Percentiles rank a stretch among this genome's conserved stretches.
phyloP scores from a whole-genome alignment of 306 rosid genomes.

The Urtica urens region DNA sequence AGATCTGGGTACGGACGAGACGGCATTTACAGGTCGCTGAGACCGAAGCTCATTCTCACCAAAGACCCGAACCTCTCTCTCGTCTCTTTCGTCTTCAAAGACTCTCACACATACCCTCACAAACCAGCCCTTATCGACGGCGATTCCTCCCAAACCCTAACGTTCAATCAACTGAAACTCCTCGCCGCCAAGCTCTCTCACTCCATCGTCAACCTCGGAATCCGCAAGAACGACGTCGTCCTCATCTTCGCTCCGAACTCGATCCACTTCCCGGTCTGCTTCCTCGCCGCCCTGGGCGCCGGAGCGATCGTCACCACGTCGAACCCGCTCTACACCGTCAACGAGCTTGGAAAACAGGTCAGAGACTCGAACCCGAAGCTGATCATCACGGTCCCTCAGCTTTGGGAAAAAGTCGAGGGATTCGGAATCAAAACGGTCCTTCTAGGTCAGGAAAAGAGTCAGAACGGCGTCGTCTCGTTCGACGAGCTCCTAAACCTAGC shows the following conservation, averaged over 20 bases:
- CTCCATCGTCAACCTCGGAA: slow-evolving; percentile 36
- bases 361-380: slow-evolving; percentile 64
- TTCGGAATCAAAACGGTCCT: slow-evolving; percentile 46
- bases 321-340: slow-evolving; percentile 54
- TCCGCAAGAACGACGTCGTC: slow-evolving; percentile 68
- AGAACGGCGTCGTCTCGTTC: slow-evolving; percentile 16
- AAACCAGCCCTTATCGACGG: slow-evolving; percentile 61
- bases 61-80: slow-evolving; percentile 37
- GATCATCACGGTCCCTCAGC: slow-evolving; percentile 44
- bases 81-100: slow-evolving; percentile 51
- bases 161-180: slow-evolving; percentile 46
- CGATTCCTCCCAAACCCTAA: slow-evolving; percentile 29
- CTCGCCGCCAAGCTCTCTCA: slow-evolving; percentile 35
- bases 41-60: slow-evolving; percentile 46
- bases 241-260: slow-evolving; percentile 68
- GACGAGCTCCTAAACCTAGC: slow-evolving; percentile 30
- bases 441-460: slow-evolving; percentile 14
- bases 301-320: slow-evolving; percentile 73
- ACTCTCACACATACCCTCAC: slow-evolving; percentile 27
- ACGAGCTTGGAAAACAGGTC: slow-evolving; percentile 56
- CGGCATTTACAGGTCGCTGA: slow-evolving; percentile 57
- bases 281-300: slow-evolving; percentile 40
- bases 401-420: slow-evolving; percentile 45
- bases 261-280: slow-evolving; percentile 39
- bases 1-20: slow-evolving; percentile 73